Conservation (phyloP, 768 basidiomycete genomes). For the Leccinum subgranulosum region DNA sequence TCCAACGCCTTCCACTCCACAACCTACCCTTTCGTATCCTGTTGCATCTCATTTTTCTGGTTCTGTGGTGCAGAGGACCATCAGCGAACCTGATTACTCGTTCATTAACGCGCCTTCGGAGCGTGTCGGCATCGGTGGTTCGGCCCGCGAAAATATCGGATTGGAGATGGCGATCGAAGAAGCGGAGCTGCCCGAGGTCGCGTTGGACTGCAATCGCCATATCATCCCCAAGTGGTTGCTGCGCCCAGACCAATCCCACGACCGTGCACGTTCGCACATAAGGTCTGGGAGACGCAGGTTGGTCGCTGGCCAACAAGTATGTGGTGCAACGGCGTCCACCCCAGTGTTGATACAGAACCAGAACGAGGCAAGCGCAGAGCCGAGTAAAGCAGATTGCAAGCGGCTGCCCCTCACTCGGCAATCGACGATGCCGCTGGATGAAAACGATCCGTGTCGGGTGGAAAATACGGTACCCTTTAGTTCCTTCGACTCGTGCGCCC, state of each 20-base stretch:
- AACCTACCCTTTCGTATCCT: constrained; percentile 12
- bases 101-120: constrained; percentile 2
- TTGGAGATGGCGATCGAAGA: constrained; percentile 54
- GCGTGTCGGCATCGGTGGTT: neutral
- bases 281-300: constrained; percentile 30
- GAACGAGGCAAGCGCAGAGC: constrained; percentile 14
- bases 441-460: constrained; percentile 46
- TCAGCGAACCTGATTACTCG: constrained; percentile 23
- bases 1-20: constrained; percentile 20
- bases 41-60: constrained; percentile 21
- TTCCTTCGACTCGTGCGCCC: constrained; percentile 8
- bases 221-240: constrained; percentile 95
- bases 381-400: constrained; percentile 18
- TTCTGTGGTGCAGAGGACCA: constrained; percentile 28
- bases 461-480: constrained; percentile 31
- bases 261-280: constrained; percentile 47
- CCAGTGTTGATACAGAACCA: constrained; percentile 55
- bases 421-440: constrained; percentile 34
- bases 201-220: constrained; percentile 89
- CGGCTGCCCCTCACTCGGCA: constrained; percentile 44
- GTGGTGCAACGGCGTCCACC: constrained; percentile 61
- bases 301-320: constrained; percentile 40
- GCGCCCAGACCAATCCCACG: constrained; percentile 43
- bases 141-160: constrained; percentile 28
- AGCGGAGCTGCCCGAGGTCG: constrained; percentile 92